Evolutionary conservation across 1,284 basidiomycete species (phyloP).

Genomic region (Sanghuangporus sanghuang): DNA sequence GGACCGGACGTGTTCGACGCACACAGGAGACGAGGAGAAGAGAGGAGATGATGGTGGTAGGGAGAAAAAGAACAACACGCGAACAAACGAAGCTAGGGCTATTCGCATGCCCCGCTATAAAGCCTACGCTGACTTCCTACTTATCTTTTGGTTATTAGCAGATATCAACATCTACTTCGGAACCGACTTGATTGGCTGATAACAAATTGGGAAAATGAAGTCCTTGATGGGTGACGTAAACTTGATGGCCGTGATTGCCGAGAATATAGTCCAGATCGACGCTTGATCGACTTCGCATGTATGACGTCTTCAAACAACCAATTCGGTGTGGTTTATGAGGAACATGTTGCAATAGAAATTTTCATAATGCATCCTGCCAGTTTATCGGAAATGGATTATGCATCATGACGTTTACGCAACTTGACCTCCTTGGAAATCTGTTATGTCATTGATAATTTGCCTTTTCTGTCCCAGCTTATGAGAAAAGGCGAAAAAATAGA

Average conservation of each 20-base stretch:
- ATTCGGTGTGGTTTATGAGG: no score
- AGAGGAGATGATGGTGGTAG: neutral
- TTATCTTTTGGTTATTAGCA: neutral
- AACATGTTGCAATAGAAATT: no score
- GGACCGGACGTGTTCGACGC: neutral
- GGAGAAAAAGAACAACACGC: neutral
- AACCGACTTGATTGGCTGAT: neutral
- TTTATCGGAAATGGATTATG: no score
- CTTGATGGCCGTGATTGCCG: neutral
- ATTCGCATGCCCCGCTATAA: neutral
- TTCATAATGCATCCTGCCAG: no score
- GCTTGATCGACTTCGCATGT: neutral
- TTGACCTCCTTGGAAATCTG: no score
- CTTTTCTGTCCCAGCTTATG: no score
- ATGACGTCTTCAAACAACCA: neutral
- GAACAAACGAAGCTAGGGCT: neutral
- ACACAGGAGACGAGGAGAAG: neutral
- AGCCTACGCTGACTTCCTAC: neutral
- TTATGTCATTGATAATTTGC: no score
- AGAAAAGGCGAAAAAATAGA: no score
- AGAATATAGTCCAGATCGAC: neutral
- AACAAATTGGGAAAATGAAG: neutral
- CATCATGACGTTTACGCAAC: no score
- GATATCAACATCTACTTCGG: neutral
- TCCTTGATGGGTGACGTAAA: neutral